Conservation (phyloP, 345 rosid genomes). For the Citrus glauca region DNA sequence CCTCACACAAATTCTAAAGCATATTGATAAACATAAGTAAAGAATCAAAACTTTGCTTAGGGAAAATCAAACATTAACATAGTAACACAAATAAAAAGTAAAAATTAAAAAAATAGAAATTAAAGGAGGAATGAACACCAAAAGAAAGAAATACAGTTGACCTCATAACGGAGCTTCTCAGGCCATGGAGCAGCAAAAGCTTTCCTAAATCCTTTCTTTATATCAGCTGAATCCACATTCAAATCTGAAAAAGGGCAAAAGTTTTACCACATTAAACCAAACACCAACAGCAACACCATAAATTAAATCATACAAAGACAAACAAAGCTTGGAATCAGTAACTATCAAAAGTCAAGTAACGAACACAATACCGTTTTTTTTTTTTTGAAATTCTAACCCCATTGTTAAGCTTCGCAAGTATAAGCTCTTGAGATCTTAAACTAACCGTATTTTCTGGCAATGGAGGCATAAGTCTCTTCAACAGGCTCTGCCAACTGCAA, state of each 20-base stretch:
- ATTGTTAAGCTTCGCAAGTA: not conserved
- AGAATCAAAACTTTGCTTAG: no score
- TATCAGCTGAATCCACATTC: slow-evolving; percentile 55
- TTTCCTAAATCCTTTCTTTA: slow-evolving; percentile 79
- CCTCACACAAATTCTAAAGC: no score
- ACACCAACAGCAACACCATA: not conserved
- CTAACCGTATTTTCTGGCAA: slow-evolving; percentile 76
- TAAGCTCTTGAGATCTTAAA: slow-evolving; percentile 2
- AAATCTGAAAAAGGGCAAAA: slow-evolving; percentile 40
- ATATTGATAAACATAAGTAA: no score
- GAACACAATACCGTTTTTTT: not conserved
- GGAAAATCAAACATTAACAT: no score
- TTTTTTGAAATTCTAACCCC: no score
- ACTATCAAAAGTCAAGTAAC: not conserved
- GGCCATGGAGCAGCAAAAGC: slow-evolving; percentile 84
- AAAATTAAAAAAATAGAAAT: no score
- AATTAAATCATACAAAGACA: not conserved
- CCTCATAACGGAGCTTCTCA: slow-evolving; percentile 84
- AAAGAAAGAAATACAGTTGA: slow-evolving; percentile 12
- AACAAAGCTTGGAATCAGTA: not conserved
- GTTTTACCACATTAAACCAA: not conserved
- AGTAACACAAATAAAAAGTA: no score
- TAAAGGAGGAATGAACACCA: not conserved
- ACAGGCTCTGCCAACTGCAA: slow-evolving; percentile 75
- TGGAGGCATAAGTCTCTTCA: slow-evolving; percentile 68